Conservation (phyloP, 805 yeast species). For the Nakazawaea populi region DNA sequence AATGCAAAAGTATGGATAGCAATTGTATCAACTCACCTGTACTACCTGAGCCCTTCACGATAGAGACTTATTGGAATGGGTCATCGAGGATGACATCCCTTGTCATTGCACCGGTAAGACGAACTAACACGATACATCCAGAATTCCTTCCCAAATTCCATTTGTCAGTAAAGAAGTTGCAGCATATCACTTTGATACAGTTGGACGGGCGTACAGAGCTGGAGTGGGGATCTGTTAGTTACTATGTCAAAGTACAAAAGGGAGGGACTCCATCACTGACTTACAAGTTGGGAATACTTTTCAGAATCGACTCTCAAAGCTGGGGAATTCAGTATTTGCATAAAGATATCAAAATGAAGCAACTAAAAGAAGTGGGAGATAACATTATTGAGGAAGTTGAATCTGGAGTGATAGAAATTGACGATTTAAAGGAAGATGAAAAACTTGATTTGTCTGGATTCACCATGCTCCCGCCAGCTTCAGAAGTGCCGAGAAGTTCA, state of each 20-base stretch:
- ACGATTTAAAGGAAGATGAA: background rate
- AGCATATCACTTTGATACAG: background rate
- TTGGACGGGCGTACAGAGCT: background rate
- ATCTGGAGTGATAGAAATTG: background rate
- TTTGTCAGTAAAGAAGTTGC: background rate
- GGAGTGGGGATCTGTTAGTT: constrained; percentile 6
- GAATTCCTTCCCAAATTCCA: constrained; percentile 2
- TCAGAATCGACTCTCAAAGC: background rate
- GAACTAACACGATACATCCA: background rate
- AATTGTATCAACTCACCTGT: background rate
- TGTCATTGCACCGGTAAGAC: constrained; percentile 1
- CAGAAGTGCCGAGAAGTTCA: background rate
- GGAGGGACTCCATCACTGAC: background rate
- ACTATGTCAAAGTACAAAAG: constrained; percentile 9
- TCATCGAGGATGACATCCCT: constrained; percentile 3
- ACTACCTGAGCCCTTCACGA: constrained; percentile 5
- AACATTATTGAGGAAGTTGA: background rate
- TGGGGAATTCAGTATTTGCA: constrained; percentile 5
- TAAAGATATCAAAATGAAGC: constrained; percentile 7
- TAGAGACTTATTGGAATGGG: background rate
- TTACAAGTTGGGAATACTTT: constrained; percentile 5
- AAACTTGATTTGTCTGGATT: constrained; percentile 2
- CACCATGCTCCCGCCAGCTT: constrained; percentile 7
- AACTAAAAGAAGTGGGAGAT: background rate
- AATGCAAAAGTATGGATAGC: background rate